Evolutionary conservation across 768 basidiomycete genomes (phyloP).

Genomic region (Clavulina sp.): DNA sequence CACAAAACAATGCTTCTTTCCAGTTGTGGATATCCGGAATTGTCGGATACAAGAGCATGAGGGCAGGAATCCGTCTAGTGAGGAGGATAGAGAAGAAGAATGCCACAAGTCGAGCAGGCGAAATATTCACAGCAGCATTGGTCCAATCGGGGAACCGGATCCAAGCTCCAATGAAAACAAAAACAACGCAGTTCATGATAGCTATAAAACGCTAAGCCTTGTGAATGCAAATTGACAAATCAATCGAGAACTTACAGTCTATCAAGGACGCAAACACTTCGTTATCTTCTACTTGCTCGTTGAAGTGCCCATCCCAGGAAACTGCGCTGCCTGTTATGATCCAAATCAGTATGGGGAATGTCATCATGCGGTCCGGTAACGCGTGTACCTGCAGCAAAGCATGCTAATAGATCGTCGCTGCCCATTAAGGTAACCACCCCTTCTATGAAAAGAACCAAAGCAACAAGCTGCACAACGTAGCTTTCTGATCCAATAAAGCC

Average conservation of each 20-base stretch:
- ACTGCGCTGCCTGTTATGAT: neutral
- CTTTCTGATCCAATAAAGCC: neutral
- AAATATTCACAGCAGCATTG: neutral
- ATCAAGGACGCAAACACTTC: neutral
- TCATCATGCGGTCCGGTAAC: neutral
- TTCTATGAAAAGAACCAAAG: neutral
- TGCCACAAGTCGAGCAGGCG: neutral
- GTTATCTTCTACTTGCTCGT: constrained; percentile 1
- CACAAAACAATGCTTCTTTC: neutral
- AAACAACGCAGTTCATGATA: neutral
- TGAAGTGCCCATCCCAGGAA: constrained; percentile 4
- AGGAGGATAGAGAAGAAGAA: neutral
- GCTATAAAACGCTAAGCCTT: neutral
- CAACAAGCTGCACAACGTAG: neutral
- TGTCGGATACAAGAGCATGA: neutral
- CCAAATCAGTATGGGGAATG: neutral
- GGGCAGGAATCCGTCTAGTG: neutral
- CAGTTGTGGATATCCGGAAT: constrained; percentile 1
- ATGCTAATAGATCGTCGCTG: neutral
- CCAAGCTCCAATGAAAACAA: neutral
- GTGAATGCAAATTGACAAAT: neutral
- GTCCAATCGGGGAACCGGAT: neutral
- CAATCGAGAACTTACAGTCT: neutral
- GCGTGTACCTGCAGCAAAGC: neutral
- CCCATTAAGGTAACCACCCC: neutral